Evolutionary conservation across 129 eudicot genomes (phyloP).

Genomic region (Escallonia herrerae): DNA sequence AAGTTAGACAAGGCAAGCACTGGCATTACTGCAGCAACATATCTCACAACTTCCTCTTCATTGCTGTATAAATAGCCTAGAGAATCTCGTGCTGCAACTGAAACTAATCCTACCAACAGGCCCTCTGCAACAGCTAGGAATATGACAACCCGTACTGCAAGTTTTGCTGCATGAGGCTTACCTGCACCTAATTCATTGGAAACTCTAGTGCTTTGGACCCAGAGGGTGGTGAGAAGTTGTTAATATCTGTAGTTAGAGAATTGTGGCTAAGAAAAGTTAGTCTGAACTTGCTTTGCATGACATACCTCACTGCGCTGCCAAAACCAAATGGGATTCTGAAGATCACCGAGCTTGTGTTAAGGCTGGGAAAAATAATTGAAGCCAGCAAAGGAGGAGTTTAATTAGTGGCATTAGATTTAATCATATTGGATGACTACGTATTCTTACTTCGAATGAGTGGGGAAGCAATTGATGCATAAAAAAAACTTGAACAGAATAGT

Average conservation of each 20-base stretch:
- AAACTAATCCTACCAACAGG: constrained; percentile 20
- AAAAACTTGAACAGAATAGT: too few species aligned
- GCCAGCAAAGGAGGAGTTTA: not conserved
- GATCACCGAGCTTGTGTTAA: constrained; percentile 32
- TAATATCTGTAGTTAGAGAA: not conserved
- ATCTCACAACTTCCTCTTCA: constrained; percentile 42
- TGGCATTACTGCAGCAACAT: constrained; percentile 32
- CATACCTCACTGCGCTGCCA: constrained; percentile 50
- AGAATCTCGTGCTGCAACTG: constrained; percentile 13
- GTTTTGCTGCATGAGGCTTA: constrained; percentile 31
- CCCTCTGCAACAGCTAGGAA: constrained; percentile 31
- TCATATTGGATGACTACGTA: too few species aligned
- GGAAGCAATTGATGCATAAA: too few species aligned
- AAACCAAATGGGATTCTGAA: constrained; percentile 48
- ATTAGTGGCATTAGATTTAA: too few species aligned
- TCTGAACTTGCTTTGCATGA: not conserved
- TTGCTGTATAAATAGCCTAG: constrained; percentile 37
- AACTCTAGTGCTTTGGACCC: constrained; percentile 33
- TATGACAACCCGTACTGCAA: constrained; percentile 30
- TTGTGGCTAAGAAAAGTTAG: not conserved
- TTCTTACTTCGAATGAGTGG: too few species aligned
- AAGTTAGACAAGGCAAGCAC: constrained; percentile 39
- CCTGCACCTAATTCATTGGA: constrained; percentile 64
- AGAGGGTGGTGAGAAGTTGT: not conserved
- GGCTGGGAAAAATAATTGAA: constrained; percentile 19